Conservation (phyloP, 2,329 filamentous ascomycete genomes). For the Aureobasidium sp. region DNA sequence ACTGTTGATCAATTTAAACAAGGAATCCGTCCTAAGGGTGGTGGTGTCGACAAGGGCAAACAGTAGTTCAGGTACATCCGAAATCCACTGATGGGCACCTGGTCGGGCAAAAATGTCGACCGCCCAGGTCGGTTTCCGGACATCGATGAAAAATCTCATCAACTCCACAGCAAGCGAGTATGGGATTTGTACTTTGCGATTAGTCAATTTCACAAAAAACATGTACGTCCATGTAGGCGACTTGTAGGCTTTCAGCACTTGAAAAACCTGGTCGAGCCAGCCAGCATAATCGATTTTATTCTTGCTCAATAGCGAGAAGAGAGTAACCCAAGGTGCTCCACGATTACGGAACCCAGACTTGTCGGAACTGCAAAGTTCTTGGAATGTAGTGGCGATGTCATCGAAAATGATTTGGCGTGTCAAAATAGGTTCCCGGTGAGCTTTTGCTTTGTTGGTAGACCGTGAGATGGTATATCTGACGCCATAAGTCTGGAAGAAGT, state of each 20-base stretch:
- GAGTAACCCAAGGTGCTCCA: constrained; percentile 8
- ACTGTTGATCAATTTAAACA: constrained; percentile 24
- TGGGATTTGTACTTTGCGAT: background rate
- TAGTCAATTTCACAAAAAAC: background rate
- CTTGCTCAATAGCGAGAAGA: background rate
- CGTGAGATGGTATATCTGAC: background rate
- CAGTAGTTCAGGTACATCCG: constrained; percentile 20
- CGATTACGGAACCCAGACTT: background rate
- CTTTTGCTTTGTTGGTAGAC: background rate
- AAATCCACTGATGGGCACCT: constrained; percentile 19
- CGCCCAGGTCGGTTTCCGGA: constrained; percentile 16
- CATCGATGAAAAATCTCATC: constrained; percentile 21
- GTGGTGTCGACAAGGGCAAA: constrained; percentile 20
- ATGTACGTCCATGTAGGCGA: constrained; percentile 2
- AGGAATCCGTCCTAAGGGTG: constrained; percentile 5
- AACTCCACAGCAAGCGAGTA: constrained; percentile 15
- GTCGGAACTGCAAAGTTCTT: background rate
- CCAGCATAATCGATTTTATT: background rate
- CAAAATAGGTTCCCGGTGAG: background rate
- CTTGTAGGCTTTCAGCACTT: constrained; percentile 10
- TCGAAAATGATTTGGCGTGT: background rate
- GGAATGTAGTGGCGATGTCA: background rate
- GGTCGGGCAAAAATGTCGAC: constrained; percentile 20
- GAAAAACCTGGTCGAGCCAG: constrained; percentile 14
- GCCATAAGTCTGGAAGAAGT: background rate